phyloP scores from a whole-genome alignment of 2,329 filamentous ascomycete species.

The Fusarium oxysporum region DNA sequence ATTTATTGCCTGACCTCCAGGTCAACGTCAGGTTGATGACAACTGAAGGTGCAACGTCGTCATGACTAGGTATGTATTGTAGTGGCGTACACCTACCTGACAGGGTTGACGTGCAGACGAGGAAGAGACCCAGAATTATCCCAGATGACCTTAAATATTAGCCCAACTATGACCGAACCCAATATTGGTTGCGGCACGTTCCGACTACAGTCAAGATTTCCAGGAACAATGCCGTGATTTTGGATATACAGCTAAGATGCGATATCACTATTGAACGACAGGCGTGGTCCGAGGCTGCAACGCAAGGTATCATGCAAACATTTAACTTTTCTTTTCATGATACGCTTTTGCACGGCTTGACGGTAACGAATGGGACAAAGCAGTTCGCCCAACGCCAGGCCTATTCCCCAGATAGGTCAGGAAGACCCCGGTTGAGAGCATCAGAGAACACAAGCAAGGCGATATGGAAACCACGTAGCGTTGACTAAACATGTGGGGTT shows the following conservation, averaged over 20 bases:
- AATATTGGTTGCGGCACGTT: neutral
- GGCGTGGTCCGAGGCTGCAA: neutral
- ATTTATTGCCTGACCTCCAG: neutral
- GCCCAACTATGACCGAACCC: neutral
- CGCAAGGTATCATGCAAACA: neutral
- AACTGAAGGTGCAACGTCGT: neutral
- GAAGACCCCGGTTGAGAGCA: neutral
- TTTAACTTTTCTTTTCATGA: neutral
- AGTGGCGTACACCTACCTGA: neutral
- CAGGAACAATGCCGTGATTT: too few relatives aligned
- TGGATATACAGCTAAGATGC: too few relatives aligned
- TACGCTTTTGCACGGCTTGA: neutral
- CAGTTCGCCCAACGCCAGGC: neutral
- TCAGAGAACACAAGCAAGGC: neutral
- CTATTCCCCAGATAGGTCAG: neutral
- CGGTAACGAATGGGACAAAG: neutral
- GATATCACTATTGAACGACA: neutral
- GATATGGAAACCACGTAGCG: neutral
- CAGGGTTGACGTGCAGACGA: constrained; percentile 3
- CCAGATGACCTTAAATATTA: constrained; percentile 6
- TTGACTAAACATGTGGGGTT: neutral
- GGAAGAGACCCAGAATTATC: constrained; percentile 3
- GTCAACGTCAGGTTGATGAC: neutral
- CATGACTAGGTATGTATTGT: constrained; percentile 6
- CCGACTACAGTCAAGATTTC: too few relatives aligned